Base-by-base conservation (phyloP, 2,329 filamentous ascomycete genomes). In the Dendryphion nanum region DNA sequence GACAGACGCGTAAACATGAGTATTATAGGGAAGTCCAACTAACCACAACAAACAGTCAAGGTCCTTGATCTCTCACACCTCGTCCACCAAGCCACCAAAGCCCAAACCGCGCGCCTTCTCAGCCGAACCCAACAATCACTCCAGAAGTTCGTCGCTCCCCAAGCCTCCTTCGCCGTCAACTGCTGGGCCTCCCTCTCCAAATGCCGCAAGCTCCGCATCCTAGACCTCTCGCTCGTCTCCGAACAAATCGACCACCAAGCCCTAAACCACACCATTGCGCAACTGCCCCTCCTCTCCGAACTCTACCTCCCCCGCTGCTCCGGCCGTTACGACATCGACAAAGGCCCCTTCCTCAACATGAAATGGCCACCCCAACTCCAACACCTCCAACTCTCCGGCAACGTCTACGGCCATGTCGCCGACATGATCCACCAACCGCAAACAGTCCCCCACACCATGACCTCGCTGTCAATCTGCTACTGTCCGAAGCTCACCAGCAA, bases 1-100 rank as follows among this genome's bases (percentile, higher is more conserved):
- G 15, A 10, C 16, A 8, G 12, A 10, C 16, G 10, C 29, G 8
- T 8, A 8, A 8, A 14, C 29, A 13, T 10, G 4, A 13, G 16
- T 8, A 30, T 15, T 26, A 10, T 26, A 2, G n/a, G n/a, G 23
- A n/a, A n/a, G n/a, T n/a, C n/a, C n/a, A n/a, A 8, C 23, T 26
- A 8, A 10, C n/a, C 10, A 30, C 16, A 30, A 24, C 14, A 14
- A 18, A 20, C 19, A 40, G 74, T 83, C 12, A 71, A 70, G 23
- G 54, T 62, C 8, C 64, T 83, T 24, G 69, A 81, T 50, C 68
- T 83, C 59, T 68, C 69, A 8, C 48, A 58, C 28, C 71, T 83
- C 13, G 77, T 82, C 2, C 78, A 83, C 48, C 75, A 82, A 48
- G 76, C 76, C 43, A 75, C 69, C 39, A 79, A 77, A 47, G 77